Evolutionary conservation across 305 asterid genomes (phyloP).

Genomic region (Fraxinus greggii): DNA sequence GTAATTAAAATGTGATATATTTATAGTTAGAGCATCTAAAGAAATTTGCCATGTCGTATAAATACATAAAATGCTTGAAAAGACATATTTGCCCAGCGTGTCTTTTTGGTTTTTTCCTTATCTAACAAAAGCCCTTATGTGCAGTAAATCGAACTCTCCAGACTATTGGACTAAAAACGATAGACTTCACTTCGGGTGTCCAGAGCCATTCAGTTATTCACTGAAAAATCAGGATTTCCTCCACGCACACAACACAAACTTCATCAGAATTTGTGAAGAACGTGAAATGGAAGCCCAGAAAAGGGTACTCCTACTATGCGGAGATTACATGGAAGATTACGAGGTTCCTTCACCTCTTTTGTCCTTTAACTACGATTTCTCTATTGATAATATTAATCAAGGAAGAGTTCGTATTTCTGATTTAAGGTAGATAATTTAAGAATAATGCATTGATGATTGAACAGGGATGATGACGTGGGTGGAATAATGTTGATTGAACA

Average conservation of each 20-base stretch:
- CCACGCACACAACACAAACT: slow-evolving; percentile 19
- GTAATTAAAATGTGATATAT: background rate
- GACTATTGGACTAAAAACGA: background rate
- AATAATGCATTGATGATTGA: no score
- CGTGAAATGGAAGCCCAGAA: slow-evolving; percentile 53
- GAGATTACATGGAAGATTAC: slow-evolving; percentile 87
- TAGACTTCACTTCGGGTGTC: background rate
- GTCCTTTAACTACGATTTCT: slow-evolving; percentile 6
- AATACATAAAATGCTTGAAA: background rate
- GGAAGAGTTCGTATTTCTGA: background rate
- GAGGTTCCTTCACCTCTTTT: slow-evolving; percentile 45
- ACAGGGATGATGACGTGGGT: no score
- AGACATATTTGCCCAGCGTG: background rate
- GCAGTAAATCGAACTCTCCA: background rate
- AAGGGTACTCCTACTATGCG: slow-evolving; percentile 72
- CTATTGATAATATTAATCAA: background rate
- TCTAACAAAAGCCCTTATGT: background rate
- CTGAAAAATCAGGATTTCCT: slow-evolving; percentile 14
- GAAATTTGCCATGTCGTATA: background rate
- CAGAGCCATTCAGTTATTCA: background rate
- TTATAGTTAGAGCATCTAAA: no score
- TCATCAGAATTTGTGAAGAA: background rate
- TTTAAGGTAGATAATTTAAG: background rate
- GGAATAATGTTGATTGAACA: no score
- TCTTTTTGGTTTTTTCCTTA: background rate